Percentiles rank a stretch among this genome's conserved stretches.
These are phyloP conservation scores for Lathyrus sativus DNA, from an alignment of 306 rosid genomes.

Conservation along the genomic window DNA sequence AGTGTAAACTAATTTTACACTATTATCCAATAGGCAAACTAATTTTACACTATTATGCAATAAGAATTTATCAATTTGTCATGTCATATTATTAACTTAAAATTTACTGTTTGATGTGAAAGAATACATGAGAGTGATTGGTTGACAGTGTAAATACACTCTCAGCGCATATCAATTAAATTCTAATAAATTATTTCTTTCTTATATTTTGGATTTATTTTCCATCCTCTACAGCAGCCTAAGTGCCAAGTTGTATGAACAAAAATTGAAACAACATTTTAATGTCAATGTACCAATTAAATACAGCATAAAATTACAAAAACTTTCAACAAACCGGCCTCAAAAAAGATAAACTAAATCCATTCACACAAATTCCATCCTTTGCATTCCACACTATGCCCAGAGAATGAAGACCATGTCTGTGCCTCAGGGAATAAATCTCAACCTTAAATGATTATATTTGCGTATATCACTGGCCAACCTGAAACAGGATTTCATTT, in stretches of 20 bases:
- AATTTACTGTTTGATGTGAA: too few species aligned
- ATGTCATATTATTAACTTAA: too few species aligned
- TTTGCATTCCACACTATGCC: not conserved
- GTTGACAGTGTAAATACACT: too few species aligned
- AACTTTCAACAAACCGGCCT: constrained; percentile 15
- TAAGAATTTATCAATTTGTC: too few species aligned
- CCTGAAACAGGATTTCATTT: constrained; percentile 25
- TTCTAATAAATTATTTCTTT: not conserved
- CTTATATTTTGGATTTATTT: not conserved
- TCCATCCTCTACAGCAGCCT: not conserved
- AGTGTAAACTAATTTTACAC: too few species aligned
- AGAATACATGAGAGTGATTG: too few species aligned
- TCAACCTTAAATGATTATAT: not conserved
- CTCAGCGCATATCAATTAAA: too few species aligned
- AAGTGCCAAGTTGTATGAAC: not conserved
- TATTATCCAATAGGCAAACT: too few species aligned
- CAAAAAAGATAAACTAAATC: constrained; percentile 20
- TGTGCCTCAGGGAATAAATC: not conserved
- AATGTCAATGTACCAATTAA: not conserved
- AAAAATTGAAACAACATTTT: not conserved
- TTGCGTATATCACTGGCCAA: constrained; percentile 5
- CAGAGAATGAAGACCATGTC: not conserved
- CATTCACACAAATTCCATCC: not conserved
- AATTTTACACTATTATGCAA: too few species aligned
- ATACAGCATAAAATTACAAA: not conserved